These are phyloP conservation scores for Rhizopogon vinicolor DNA, from an alignment of 768 basidiomycete species.

Conservation along the genomic window DNA sequence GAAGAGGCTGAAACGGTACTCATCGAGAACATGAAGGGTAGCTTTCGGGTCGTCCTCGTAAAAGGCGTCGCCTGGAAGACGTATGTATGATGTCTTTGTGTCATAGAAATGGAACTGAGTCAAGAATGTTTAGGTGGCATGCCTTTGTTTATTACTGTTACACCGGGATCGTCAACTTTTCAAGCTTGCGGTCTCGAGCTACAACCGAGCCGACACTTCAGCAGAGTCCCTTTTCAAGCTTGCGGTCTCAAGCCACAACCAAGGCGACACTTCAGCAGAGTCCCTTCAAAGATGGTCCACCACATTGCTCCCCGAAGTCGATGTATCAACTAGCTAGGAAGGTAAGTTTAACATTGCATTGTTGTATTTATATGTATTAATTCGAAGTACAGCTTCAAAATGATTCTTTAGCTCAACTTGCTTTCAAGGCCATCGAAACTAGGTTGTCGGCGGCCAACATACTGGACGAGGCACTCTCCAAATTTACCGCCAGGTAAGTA, in stretches of 20 bases:
- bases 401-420: neutral
- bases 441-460: slow-evolving; percentile 2
- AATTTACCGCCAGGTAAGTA: slow-evolving; percentile 6
- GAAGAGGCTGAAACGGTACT: neutral
- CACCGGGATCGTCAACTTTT: slow-evolving; percentile 5
- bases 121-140: neutral
- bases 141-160: slow-evolving; percentile 7
- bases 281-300: neutral
- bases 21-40: neutral
- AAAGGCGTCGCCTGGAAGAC: slow-evolving; percentile 6
- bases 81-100: neutral
- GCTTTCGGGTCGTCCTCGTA: neutral
- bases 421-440: slow-evolving; percentile 1
- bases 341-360: slow-evolving; percentile 1
- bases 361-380: neutral
- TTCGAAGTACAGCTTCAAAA: neutral
- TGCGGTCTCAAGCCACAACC: neutral
- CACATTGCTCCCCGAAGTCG: slow-evolving; percentile 19
- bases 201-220: neutral
- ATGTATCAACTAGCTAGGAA: slow-evolving; percentile 20
- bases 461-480: slow-evolving; percentile 7
- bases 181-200: slow-evolving; percentile 1
- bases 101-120: neutral
- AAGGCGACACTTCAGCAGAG: neutral
- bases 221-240: neutral